Evolutionary conservation across 106 monocot genomes (phyloP).

Genomic region (Triglochin maritima): DNA sequence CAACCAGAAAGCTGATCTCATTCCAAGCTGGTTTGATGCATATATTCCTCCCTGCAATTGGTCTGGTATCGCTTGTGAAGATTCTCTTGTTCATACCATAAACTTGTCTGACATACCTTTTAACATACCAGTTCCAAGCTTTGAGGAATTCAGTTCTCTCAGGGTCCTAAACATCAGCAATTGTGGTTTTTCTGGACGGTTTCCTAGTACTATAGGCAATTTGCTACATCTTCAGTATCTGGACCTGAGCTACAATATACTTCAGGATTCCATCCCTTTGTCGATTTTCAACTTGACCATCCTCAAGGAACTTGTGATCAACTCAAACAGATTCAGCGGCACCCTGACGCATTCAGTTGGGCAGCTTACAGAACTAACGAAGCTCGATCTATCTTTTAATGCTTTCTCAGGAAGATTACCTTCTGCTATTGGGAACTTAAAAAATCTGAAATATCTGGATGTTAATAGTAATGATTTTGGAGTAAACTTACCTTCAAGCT

Average conservation of each 20-base stretch:
- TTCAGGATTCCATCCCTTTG: slow-evolving; percentile 41
- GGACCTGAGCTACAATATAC: slow-evolving; percentile 56
- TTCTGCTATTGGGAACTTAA: slow-evolving; percentile 38
- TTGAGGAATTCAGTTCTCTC: slow-evolving; percentile 42
- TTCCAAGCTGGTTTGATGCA: slow-evolving; percentile 63
- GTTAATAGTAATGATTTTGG: slow-evolving; percentile 50
- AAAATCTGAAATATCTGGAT: slow-evolving; percentile 46
- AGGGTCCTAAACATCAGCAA: slow-evolving; percentile 65
- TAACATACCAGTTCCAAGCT: slow-evolving; percentile 37
- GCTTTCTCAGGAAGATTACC: slow-evolving; percentile 51
- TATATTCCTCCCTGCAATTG: slow-evolving; percentile 62
- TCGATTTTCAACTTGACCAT: slow-evolving; percentile 33
- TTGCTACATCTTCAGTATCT: slow-evolving; percentile 44
- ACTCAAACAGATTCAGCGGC: slow-evolving; percentile 48
- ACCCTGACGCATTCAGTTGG: slow-evolving; percentile 29
- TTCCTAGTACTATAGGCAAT: slow-evolving; percentile 42
- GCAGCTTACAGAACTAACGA: slow-evolving; percentile 25
- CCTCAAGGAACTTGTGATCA: slow-evolving; percentile 42
- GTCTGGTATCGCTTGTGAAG: slow-evolving; percentile 56
- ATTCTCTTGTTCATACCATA: slow-evolving; percentile 33
- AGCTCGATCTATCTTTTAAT: slow-evolving; percentile 45
- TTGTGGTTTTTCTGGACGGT: slow-evolving; percentile 45
- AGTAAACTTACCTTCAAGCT: slow-evolving; percentile 38
- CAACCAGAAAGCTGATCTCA: slow-evolving; percentile 15
- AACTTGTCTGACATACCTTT: slow-evolving; percentile 50